Evolutionary conservation across 768 basidiomycete genomes (phyloP).

Genomic region (Pisolithus microcarpus): DNA sequence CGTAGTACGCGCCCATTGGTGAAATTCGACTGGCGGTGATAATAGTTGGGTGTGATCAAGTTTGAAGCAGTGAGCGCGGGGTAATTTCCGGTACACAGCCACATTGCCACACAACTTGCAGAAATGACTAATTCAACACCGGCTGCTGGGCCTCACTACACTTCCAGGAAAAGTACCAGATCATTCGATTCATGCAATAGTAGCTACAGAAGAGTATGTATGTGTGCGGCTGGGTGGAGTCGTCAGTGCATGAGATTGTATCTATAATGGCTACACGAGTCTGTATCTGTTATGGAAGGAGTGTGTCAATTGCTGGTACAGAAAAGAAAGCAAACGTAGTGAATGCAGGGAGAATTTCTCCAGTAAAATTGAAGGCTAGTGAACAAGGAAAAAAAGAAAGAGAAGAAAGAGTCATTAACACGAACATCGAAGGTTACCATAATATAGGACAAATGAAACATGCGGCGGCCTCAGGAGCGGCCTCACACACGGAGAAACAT

Average conservation of each 20-base stretch:
- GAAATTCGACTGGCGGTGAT: background rate
- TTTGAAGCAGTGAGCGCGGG: background rate
- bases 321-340: background rate
- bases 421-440: slow-evolving; percentile 14
- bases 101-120: background rate
- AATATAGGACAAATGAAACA: background rate
- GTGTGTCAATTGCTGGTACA: background rate
- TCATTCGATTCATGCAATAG: slow-evolving; percentile 2
- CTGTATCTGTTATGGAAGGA: background rate
- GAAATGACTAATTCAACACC: no score
- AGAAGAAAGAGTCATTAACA: slow-evolving; percentile 7
- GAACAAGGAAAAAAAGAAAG: background rate
- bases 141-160: no score
- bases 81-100: no score
- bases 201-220: background rate
- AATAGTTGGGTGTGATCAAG: background rate
- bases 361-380: background rate
- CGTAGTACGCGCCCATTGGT: slow-evolving; percentile 81
- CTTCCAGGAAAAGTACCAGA: no score
- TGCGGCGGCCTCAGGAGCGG: background rate
- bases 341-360: background rate
- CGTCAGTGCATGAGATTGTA: background rate
- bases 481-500: slow-evolving; percentile 41
- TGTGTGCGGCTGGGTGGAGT: background rate
- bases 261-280: slow-evolving; percentile 14